Percentiles rank a stretch among this genome's conserved stretches.
phyloP scores from a whole-genome alignment of 805 yeast species.

The Scheffersomyces spartinae region DNA sequence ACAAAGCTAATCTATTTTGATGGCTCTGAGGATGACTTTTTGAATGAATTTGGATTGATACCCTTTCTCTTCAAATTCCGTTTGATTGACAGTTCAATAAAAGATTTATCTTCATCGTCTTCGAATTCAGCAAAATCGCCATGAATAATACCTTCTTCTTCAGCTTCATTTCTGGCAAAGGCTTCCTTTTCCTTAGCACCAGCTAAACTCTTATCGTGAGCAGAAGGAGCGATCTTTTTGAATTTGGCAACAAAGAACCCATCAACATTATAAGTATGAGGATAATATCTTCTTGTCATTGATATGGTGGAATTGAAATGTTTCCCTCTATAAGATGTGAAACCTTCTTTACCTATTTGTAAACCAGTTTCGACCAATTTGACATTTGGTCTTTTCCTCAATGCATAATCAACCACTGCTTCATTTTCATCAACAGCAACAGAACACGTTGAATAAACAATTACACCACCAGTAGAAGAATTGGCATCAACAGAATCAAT shows the following conservation, averaged over 20 bases:
- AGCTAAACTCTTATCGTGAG: conserved; percentile 75
- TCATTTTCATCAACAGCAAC: conserved; percentile 98
- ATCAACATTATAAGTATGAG: conserved; percentile 97
- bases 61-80: conserved; percentile 59
- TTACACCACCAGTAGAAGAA: conserved; percentile 83
- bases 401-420: conserved; percentile 95
- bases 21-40: not conserved
- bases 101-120: conserved; percentile 59
- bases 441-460: conserved; percentile 97
- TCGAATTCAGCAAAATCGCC: conserved; percentile 82
- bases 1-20: conserved; percentile 1
- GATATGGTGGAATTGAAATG: conserved; percentile 67
- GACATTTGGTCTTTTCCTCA: conserved; percentile 92
- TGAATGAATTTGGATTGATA: conserved; percentile 40
- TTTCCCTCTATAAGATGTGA: conserved; percentile 87
- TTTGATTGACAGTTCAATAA: conserved; percentile 60
- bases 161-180: conserved; percentile 70
- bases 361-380: conserved; percentile 87
- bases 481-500: conserved; percentile 95
- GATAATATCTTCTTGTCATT: conserved; percentile 90
- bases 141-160: conserved; percentile 70
- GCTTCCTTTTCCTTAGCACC: conserved; percentile 82
- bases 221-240: conserved; percentile 79
- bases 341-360: conserved; percentile 92
- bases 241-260: conserved; percentile 97